Evolutionary conservation across 2,329 filamentous ascomycete species (phyloP).

Genomic region (Blumeria graminis): DNA sequence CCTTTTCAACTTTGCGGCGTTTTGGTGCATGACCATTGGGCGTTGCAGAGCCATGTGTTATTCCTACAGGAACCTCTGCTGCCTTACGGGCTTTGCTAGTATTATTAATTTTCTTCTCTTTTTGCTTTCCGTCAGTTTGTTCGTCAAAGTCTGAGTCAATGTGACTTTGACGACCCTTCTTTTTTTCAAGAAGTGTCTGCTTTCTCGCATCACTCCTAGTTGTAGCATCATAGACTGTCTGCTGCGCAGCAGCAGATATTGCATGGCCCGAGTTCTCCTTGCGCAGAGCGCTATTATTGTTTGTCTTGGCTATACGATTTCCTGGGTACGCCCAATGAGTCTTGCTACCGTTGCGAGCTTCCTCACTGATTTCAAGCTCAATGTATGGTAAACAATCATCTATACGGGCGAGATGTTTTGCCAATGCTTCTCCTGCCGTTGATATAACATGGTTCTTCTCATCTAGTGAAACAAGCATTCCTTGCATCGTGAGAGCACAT

Average conservation of each 20-base stretch:
- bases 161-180: conserved; percentile 33
- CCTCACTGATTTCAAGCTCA: conserved; percentile 74
- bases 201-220: conserved; percentile 66
- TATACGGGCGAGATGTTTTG: conserved; percentile 62
- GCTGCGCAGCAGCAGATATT: conserved; percentile 41
- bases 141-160: conserved; percentile 67
- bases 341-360: conserved; percentile 75
- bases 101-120: conserved; percentile 37
- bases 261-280: conserved; percentile 51
- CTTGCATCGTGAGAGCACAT: conserved; percentile 52
- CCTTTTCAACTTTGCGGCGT: conserved; percentile 59
- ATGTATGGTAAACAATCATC: conserved; percentile 74
- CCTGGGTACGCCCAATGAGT: conserved; percentile 92
- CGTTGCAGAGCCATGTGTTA: conserved; percentile 26
- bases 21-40: conserved; percentile 36
- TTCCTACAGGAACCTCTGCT: conserved; percentile 35
- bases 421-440: conserved; percentile 72
- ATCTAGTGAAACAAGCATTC: conserved; percentile 74
- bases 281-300: conserved; percentile 47
- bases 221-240: conserved; percentile 62
- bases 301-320: conserved; percentile 38
- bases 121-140: conserved; percentile 21
- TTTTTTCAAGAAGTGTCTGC: conserved; percentile 55
- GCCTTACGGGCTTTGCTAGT: conserved; percentile 39
- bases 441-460: conserved; percentile 96